These are phyloP conservation scores for Aspergillus bridgeri DNA, from an alignment of 495 filamentous ascomycete genomes.

Conservation along the genomic window DNA sequence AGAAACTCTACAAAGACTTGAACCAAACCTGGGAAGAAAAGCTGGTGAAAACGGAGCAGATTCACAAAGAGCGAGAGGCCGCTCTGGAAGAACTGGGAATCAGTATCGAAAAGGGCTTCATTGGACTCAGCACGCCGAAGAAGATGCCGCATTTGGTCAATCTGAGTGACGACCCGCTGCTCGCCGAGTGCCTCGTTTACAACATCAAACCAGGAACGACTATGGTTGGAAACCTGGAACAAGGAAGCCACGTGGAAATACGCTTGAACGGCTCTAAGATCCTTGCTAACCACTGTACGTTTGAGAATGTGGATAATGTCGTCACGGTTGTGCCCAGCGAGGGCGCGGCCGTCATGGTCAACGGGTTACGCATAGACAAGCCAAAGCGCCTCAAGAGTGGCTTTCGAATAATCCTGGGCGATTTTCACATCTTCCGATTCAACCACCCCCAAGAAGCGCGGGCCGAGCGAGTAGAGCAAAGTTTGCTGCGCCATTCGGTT, in stretches of 20 bases:
- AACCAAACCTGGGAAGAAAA: constrained; percentile 99
- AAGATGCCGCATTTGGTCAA: constrained; percentile 99
- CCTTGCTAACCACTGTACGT: constrained; percentile 84
- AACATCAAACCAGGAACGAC: constrained; percentile 95
- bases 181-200: constrained; percentile 96
- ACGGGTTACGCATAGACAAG: constrained; percentile 81
- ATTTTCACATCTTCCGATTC: constrained; percentile 99
- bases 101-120: constrained; percentile 97
- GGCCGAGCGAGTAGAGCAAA: constrained; percentile 87
- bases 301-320: constrained; percentile 86
- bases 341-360: constrained; percentile 95
- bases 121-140: constrained; percentile 93
- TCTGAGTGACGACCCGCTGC: constrained; percentile 88
- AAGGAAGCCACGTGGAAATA: constrained; percentile 79
- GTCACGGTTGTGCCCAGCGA: constrained; percentile 88
- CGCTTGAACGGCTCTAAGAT: constrained; percentile 92
- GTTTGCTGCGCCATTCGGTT: constrained; percentile 82
- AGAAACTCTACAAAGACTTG: constrained; percentile 93
- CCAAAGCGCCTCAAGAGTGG: constrained; percentile 84
- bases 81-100: constrained; percentile 96
- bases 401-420: constrained; percentile 90
- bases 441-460: constrained; percentile 96
- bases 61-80: constrained; percentile 95
- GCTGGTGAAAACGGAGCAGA: constrained; percentile 86
- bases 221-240: constrained; percentile 85